Conservation (phyloP, 2,329 filamentous ascomycete genomes). For the Penicillium hesseltinei region DNA sequence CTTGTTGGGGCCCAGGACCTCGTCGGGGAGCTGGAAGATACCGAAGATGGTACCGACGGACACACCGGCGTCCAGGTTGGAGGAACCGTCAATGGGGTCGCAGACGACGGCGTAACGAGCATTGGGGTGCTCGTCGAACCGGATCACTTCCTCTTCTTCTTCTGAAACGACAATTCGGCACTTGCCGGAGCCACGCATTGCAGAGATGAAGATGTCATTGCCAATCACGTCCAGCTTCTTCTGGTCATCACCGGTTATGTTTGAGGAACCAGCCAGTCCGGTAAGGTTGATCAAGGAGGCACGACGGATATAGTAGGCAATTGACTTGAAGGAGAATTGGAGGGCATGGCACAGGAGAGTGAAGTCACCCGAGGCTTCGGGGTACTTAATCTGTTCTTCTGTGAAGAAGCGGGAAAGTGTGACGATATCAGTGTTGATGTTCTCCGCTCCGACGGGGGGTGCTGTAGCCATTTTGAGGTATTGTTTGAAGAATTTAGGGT, state of each 20-base stretch:
- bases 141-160: slow-evolving; percentile 90
- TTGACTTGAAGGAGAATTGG: slow-evolving; percentile 99
- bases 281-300: slow-evolving; percentile 93
- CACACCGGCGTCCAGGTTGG: slow-evolving; percentile 95
- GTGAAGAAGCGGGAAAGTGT: slow-evolving; percentile 94
- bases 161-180: slow-evolving; percentile 94
- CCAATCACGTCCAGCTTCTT: slow-evolving; percentile 99
- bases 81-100: slow-evolving; percentile 96
- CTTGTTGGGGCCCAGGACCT: slow-evolving; percentile 47
- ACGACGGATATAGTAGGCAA: slow-evolving; percentile 97
- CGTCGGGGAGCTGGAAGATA: slow-evolving; percentile 83
- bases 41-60: slow-evolving; percentile 97
- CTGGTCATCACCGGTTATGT: slow-evolving; percentile 95
- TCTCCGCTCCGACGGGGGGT: slow-evolving; percentile 63
- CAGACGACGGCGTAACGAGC: slow-evolving; percentile 92
- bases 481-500: slow-evolving; percentile 1
- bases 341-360: slow-evolving; percentile 97
- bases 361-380: slow-evolving; percentile 96
- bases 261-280: slow-evolving; percentile 89
- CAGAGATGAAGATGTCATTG: slow-evolving; percentile 94
- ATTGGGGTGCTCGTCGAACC: slow-evolving; percentile 70
- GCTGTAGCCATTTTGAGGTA: slow-evolving; percentile 35
- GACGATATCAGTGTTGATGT: slow-evolving; percentile 93
- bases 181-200: slow-evolving; percentile 89
- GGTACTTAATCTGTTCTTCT: slow-evolving; percentile 90